These are phyloP conservation scores for Sporothrix phasma DNA, from an alignment of 2,329 filamentous ascomycete genomes.

Conservation along the genomic window DNA sequence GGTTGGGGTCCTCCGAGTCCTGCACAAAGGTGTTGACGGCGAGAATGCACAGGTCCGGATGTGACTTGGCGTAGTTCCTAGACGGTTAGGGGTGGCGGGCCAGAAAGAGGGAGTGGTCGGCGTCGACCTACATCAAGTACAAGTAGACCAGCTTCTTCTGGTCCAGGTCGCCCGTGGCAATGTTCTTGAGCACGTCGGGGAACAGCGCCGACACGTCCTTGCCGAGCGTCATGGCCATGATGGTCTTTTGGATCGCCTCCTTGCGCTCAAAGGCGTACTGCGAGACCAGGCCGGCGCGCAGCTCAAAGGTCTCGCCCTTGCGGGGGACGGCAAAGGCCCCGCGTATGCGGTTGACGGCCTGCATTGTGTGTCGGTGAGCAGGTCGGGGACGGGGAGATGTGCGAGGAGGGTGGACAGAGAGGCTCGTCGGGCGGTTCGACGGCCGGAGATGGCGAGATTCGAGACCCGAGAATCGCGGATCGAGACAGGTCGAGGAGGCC, in stretches of 20 bases:
- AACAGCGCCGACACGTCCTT: constrained; percentile 98
- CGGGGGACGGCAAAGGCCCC: constrained; percentile 86
- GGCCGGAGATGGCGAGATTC: not conserved
- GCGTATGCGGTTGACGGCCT: constrained; percentile 86
- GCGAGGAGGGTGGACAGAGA: not conserved
- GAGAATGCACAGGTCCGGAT: constrained; percentile 95
- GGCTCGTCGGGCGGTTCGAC: constrained; percentile 3
- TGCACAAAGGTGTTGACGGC: constrained; percentile 99
- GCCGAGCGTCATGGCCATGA: constrained; percentile 99
- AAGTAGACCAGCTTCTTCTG: constrained; percentile 99
- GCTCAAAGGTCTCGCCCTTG: constrained; percentile 97
- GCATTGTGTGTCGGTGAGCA: constrained; percentile 15
- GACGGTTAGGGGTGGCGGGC: not conserved
- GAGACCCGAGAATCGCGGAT: not conserved
- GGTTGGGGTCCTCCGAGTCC: constrained; percentile 97
- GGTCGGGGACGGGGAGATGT: no score
- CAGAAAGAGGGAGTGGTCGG: not conserved
- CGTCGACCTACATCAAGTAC: constrained; percentile 70
- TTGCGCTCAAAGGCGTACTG: constrained; percentile 99
- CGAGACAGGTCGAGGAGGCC: not conserved
- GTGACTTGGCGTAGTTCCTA: constrained; percentile 99
- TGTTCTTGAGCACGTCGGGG: constrained; percentile 97
- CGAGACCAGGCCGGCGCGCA: constrained; percentile 88
- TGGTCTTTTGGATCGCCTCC: constrained; percentile 98
- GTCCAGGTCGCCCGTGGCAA: constrained; percentile 85